A percentile compares a stretch with the other conserved stretches of the same genome.
phyloP scores from a whole-genome alignment of 2,329 filamentous ascomycete genomes.

The Pseudocercospora crystallina region DNA sequence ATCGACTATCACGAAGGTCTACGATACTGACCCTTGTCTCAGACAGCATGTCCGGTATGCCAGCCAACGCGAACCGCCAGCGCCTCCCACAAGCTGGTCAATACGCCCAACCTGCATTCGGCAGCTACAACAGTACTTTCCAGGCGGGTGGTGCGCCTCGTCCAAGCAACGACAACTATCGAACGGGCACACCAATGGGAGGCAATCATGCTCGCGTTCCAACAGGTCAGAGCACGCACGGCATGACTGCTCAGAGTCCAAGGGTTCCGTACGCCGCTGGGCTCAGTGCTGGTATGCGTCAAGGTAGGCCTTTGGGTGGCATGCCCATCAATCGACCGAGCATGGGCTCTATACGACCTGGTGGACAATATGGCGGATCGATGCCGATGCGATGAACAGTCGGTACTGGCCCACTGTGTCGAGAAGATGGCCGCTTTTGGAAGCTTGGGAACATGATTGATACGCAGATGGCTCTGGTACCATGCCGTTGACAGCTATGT shows the following conservation, averaged over 20 bases:
- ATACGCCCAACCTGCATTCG: constrained; percentile 9
- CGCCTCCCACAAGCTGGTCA: constrained; percentile 4
- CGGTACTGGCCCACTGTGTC: too few relatives aligned
- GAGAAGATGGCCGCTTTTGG: too few relatives aligned
- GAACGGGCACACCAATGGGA: constrained; percentile 2
- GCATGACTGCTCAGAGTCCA: too few relatives aligned
- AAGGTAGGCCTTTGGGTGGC: constrained; percentile 4
- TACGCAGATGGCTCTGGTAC: too few relatives aligned
- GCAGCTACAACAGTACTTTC: constrained; percentile 11
- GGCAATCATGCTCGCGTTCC: constrained; percentile 2
- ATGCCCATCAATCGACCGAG: constrained; percentile 3
- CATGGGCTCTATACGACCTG: neutral
- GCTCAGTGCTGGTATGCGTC: constrained; percentile 9
- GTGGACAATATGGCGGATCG: constrained; percentile 2
- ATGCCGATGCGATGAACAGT: constrained; percentile 10
- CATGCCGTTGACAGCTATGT: too few relatives aligned
- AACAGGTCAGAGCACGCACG: neutral
- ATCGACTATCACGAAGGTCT: neutral
- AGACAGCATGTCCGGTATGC: constrained; percentile 3
- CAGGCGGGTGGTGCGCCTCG: neutral
- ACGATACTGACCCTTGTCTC: neutral
- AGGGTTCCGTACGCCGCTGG: neutral
- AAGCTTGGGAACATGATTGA: too few relatives aligned
- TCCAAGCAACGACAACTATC: neutral
- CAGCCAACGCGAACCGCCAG: constrained; percentile 6